Base-by-base conservation (phyloP, 2,329 filamentous ascomycete species). In the Arthroderma sp. region DNA sequence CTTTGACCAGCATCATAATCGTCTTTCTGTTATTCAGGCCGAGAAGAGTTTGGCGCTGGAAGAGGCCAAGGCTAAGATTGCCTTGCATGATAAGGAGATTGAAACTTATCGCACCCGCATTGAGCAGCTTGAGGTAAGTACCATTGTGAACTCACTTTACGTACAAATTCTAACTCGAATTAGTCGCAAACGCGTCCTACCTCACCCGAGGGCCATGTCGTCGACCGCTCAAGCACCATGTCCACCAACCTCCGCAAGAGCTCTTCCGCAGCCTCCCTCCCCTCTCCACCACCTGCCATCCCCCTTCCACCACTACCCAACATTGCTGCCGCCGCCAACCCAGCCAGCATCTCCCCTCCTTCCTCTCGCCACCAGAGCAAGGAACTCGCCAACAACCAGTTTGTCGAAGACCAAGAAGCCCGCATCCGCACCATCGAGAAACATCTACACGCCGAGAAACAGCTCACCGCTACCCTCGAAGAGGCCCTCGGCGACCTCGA, bases 361-460 rank as follows among this genome's bases (percentile, higher is more conserved):
- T 84, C 76, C 62, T 83, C 83, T 43, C 79, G 89, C 9, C 88
- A 91, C 59, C 79, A 83, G 17, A 94, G 89, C 77, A 94, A 93
- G 70, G 89, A 95, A 66, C 80, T 83, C 58, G 78, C 85, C 55
- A 81, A 85, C 59, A 82, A 85, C 54, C 91, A 96, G 66, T 81
- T 95, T 63, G 88, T 91, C 60, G 91, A 97, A 67, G 93, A 98
- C 65, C 91, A 96, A 70, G 93, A 98, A 70, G 87, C 88, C 44
- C 90, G 91, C 62, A 94, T 98, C 68, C 85, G 87, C 60, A 94
- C 89, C 5, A 95, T 98, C 61, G 91, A 98, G 77, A 97, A 96
- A 77, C 90, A 97, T 68, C 81, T 98, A 23, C 86, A 87, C 63
- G 93, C 93, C 2, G 93, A 98, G 77, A 95, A 95, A 70, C 91